A percentile compares a stretch with the other conserved stretches of the same genome.
phyloP scores from a whole-genome alignment of 768 basidiomycete species.

The Ramaria sp. region DNA sequence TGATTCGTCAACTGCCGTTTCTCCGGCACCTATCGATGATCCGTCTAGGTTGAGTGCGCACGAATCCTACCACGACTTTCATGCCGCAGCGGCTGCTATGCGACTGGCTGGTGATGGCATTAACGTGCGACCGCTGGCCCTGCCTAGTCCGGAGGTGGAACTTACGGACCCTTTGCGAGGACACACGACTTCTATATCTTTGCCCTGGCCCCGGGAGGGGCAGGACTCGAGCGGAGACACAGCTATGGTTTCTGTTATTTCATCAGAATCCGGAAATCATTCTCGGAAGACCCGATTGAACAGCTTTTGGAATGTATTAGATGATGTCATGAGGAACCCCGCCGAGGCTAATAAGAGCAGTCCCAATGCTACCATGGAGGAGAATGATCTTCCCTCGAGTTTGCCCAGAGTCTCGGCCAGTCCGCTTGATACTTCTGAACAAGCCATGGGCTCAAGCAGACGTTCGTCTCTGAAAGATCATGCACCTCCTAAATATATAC shows the following conservation, averaged over 20 bases:
- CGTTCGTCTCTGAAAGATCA: not conserved
- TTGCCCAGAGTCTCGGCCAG: constrained; percentile 1
- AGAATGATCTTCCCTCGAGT: not conserved
- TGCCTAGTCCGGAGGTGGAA: constrained; percentile 88
- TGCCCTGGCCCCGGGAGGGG: constrained; percentile 22
- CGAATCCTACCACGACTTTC: constrained; percentile 3
- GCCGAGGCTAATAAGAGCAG: not conserved
- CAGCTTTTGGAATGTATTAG: constrained; percentile 57
- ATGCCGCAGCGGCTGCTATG: constrained; percentile 54
- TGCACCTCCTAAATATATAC: not conserved
- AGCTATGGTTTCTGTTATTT: constrained; percentile 24
- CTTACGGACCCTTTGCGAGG: constrained; percentile 84
- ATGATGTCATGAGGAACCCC: not conserved
- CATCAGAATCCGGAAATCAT: constrained; percentile 20
- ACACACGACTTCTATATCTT: constrained; percentile 52
- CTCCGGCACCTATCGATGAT: not conserved
- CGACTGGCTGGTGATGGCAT: constrained; percentile 79
- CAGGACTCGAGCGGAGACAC: constrained; percentile 26
- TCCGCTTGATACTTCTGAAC: not conserved
- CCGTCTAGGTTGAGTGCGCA: not conserved
- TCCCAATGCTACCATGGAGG: not conserved
- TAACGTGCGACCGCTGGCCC: constrained; percentile 74
- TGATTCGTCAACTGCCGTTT: constrained; percentile 5
- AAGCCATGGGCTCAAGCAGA: not conserved
- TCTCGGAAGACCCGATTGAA: constrained; percentile 47